Evolutionary conservation across 192 early-diverging fungal genomes (phyloP).

Genomic region (Gamsiella multidivaricata): DNA sequence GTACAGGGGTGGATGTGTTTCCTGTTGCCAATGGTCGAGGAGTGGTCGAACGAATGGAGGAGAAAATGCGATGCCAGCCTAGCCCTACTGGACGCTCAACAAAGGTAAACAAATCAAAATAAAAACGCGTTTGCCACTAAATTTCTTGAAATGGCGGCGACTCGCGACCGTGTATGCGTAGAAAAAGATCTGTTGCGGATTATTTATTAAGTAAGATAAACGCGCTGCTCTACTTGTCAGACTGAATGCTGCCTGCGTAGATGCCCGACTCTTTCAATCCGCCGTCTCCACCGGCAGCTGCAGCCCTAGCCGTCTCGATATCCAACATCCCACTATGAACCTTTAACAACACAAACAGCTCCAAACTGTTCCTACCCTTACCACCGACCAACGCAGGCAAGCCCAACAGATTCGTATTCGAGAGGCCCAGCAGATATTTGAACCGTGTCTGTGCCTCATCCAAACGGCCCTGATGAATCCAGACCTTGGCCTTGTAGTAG

Average conservation of each 20-base stretch:
- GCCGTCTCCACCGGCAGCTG: not conserved
- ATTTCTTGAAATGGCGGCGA: too few species aligned
- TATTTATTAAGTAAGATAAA: too few species aligned
- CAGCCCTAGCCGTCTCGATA: conserved; percentile 38
- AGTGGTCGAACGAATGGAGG: too few species aligned
- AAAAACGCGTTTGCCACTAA: too few species aligned
- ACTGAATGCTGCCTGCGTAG: conserved; percentile 23
- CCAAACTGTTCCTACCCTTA: conserved; percentile 74
- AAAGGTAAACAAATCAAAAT: conserved; percentile 8
- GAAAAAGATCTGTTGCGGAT: too few species aligned
- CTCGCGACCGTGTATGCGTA: too few species aligned
- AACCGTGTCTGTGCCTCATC: conserved; percentile 59
- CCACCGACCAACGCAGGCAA: conserved; percentile 59
- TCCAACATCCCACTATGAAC: conserved; percentile 64
- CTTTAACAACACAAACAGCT: conserved; percentile 70
- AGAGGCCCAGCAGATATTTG: conserved; percentile 59
- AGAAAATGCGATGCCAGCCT: not conserved
- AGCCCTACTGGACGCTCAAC: not conserved
- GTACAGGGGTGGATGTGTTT: not conserved
- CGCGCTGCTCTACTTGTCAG: conserved; percentile 19
- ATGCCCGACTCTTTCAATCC: conserved; percentile 5
- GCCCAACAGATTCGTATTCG: conserved; percentile 53
- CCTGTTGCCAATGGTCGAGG: too few species aligned
- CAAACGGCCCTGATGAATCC: conserved; percentile 53
- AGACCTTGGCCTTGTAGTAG: conserved; percentile 70